Evolutionary conservation across 1,139 yeast genomes (phyloP).

Genomic region (Pneumocystis murina): DNA sequence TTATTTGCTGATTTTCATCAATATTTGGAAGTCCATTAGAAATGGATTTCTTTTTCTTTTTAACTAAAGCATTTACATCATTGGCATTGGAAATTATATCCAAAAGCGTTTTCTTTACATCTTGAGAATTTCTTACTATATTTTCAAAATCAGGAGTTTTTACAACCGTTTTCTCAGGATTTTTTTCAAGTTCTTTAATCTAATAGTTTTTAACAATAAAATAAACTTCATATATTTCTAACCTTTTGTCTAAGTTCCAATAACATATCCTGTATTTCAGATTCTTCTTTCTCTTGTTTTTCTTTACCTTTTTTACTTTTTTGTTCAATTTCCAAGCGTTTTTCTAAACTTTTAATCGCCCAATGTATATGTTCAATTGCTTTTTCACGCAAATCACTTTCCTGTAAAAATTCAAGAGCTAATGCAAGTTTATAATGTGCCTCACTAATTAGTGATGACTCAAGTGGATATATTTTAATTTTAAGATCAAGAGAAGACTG

Average conservation of each 20-base stretch:
- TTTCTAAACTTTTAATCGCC: conserved; percentile 49
- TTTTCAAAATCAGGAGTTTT: conserved; percentile 16
- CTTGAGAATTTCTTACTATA: conserved; percentile 18
- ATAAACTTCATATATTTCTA: conserved; percentile 1
- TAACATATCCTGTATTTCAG: not conserved
- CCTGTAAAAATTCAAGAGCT: conserved; percentile 57
- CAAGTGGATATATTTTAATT: conserved; percentile 33
- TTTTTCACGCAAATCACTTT: conserved; percentile 33
- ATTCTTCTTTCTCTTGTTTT: conserved; percentile 17
- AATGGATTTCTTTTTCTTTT: conserved; percentile 9
- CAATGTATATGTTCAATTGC: conserved; percentile 45
- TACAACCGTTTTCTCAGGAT: conserved; percentile 9
- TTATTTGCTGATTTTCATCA: not conserved
- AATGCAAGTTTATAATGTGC: conserved; percentile 70
- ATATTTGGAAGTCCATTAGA: not conserved
- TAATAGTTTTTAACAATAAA: conserved; percentile 5
- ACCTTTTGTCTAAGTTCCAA: conserved; percentile 2
- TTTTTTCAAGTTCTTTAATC: conserved; percentile 8
- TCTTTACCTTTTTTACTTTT: conserved; percentile 39
- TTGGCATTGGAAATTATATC: conserved; percentile 15
- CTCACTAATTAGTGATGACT: conserved; percentile 53
- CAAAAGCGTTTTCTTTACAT: conserved; percentile 25
- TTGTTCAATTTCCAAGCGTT: conserved; percentile 28
- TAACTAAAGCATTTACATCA: conserved; percentile 15
- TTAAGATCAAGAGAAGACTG: conserved; percentile 42